These are phyloP conservation scores for Apiotrichum porosum DNA, from an alignment of 1,284 basidiomycete species.

Conservation along the genomic window DNA sequence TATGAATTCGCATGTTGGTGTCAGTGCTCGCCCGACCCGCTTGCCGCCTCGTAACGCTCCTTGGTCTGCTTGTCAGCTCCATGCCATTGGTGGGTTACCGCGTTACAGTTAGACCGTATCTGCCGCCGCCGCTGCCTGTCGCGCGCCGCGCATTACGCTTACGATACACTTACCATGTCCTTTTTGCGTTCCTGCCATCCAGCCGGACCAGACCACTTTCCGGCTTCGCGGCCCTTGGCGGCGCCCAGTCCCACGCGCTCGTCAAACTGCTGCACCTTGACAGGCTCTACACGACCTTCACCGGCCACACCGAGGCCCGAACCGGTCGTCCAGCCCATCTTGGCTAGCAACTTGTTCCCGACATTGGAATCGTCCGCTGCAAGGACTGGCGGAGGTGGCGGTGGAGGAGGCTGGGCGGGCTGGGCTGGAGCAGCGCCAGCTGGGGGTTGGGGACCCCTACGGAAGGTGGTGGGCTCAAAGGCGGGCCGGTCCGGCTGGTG, in stretches of 20 bases:
- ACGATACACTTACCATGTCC: slow-evolving; percentile 32
- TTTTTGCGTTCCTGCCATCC: slow-evolving; percentile 36
- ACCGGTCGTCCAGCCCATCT: slow-evolving; percentile 93
- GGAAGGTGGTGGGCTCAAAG: neutral
- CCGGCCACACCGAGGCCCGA: slow-evolving; percentile 74
- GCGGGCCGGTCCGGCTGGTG: slow-evolving; percentile 80
- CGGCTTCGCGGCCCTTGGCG: slow-evolving; percentile 75
- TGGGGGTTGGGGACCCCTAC: neutral
- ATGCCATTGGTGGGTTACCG: too few relatives aligned
- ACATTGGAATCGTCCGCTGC: slow-evolving; percentile 74
- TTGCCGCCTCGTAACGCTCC: slow-evolving; percentile 11
- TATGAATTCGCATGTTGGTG: too few relatives aligned
- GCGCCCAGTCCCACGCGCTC: slow-evolving; percentile 81
- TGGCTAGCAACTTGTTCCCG: slow-evolving; percentile 83
- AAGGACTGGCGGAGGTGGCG: slow-evolving; percentile 54
- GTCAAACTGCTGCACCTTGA: slow-evolving; percentile 78
- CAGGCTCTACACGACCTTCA: slow-evolving; percentile 78
- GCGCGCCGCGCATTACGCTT: neutral
- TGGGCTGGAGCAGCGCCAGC: neutral
- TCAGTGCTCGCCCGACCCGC: neutral
- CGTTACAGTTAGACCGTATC: too few relatives aligned
- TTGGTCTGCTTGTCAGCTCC: too few relatives aligned
- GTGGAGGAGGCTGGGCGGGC: neutral
- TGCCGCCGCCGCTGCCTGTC: neutral
- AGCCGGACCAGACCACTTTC: slow-evolving; percentile 58